Evolutionary conservation across 352 stramenopile genomes (phyloP).

Genomic region (Phytopythium sindhum): DNA sequence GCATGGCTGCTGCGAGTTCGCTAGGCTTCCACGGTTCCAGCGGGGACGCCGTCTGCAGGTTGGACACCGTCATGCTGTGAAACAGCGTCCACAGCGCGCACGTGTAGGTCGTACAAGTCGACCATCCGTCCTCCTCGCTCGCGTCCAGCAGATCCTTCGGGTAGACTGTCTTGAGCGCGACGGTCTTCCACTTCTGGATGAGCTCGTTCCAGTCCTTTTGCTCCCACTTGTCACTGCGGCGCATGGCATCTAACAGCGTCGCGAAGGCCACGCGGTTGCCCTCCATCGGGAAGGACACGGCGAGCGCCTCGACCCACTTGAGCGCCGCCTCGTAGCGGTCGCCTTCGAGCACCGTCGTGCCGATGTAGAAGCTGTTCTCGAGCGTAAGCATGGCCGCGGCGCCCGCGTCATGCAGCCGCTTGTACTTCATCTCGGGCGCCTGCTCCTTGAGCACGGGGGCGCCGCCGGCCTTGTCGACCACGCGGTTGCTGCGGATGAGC

Average conservation of each 20-base stretch:
- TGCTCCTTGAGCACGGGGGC: conserved; percentile 32
- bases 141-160: conserved; percentile 57
- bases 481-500: conserved; percentile 39
- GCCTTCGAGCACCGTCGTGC: conserved; percentile 50
- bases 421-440: conserved; percentile 62
- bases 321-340: conserved; percentile 61
- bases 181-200: conserved; percentile 60
- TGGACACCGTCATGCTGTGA: conserved; percentile 61
- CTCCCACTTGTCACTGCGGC: conserved; percentile 43
- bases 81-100: conserved; percentile 83
- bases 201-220: conserved; percentile 53
- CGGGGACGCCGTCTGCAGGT: conserved; percentile 21
- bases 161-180: conserved; percentile 43
- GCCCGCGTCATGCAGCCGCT: conserved; percentile 61
- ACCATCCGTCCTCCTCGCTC: conserved; percentile 45
- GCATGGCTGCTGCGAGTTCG: conserved; percentile 54
- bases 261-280: conserved; percentile 54
- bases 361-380: conserved; percentile 74
- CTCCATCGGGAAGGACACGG: conserved; percentile 58
- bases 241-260: conserved; percentile 32
- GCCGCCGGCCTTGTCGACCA: conserved; percentile 18
- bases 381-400: conserved; percentile 64
- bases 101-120: conserved; percentile 71
- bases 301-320: conserved; percentile 61
- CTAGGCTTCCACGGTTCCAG: conserved; percentile 46